Conservation (phyloP, 768 basidiomycete genomes). For the Rhodotorula diobovata region DNA sequence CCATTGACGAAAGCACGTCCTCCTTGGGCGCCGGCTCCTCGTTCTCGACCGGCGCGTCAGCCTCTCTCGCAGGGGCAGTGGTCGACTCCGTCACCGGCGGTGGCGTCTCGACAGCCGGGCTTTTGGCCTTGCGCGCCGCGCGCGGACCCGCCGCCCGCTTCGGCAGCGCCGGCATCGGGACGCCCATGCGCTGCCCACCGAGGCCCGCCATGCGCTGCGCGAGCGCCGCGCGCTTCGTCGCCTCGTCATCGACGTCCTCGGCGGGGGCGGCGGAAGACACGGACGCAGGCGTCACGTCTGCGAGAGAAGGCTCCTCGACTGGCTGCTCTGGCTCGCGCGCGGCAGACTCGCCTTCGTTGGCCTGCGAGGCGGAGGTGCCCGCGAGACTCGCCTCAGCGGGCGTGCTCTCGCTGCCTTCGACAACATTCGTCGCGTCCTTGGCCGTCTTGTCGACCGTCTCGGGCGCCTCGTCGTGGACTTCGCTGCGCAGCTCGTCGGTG, state of each 20-base stretch:
- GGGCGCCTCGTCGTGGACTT: not conserved
- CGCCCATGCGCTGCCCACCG: slow-evolving; percentile 75
- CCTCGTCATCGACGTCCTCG: slow-evolving; percentile 41
- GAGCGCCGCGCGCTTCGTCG: slow-evolving; percentile 64
- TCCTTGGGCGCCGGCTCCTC: not conserved
- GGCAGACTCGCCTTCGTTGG: not conserved
- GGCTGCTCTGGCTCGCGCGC: not conserved
- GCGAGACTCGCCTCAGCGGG: not conserved
- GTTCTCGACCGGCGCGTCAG: not conserved
- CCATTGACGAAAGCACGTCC: slow-evolving; percentile 21
- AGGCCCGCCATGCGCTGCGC: slow-evolving; percentile 89
- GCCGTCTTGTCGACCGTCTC: not conserved
- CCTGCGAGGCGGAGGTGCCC: too few relatives aligned
- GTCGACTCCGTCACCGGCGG: not conserved
- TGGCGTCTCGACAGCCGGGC: not conserved
- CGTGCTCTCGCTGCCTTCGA: not conserved
- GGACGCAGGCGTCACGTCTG: not conserved
- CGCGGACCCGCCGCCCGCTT: slow-evolving; percentile 25
- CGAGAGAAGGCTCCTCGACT: not conserved
- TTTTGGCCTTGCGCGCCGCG: not conserved
- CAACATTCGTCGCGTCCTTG: not conserved
- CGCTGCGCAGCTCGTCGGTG: not conserved
- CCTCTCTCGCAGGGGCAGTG: not conserved
- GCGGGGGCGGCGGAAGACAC: not conserved
- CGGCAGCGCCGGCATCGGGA: slow-evolving; percentile 51